phyloP scores from a whole-genome alignment of 2,329 filamentous ascomycete genomes.

The Ophiostoma pallidulum region DNA sequence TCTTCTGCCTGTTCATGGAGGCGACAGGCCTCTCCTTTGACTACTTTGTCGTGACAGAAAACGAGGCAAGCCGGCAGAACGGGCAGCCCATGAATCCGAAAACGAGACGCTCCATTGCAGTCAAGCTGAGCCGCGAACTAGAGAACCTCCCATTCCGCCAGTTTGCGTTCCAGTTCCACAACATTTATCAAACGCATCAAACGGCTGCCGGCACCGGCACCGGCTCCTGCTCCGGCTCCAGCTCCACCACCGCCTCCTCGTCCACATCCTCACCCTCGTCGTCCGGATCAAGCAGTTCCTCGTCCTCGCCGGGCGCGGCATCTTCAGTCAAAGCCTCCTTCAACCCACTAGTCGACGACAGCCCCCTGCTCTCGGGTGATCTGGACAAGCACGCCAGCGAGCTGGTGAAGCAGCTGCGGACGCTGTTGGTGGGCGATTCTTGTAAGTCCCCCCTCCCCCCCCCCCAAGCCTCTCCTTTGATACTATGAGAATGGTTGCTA shows the following conservation, averaged over 20 bases:
- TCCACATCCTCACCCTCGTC: constrained; percentile 4
- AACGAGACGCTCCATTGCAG: constrained; percentile 30
- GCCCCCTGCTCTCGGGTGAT: constrained; percentile 32
- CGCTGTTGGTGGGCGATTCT: constrained; percentile 30
- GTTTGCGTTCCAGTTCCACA: constrained; percentile 51
- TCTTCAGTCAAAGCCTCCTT: constrained; percentile 29
- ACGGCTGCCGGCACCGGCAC: constrained; percentile 37
- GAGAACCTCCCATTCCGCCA: constrained; percentile 52
- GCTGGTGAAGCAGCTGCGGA: constrained; percentile 36
- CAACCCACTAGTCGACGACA: constrained; percentile 43
- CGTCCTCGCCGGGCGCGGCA: background rate
- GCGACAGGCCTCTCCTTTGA: constrained; percentile 44
- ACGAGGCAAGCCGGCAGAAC: constrained; percentile 37
- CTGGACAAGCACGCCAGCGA: constrained; percentile 37
- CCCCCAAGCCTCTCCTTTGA: no score
- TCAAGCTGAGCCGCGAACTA: constrained; percentile 39
- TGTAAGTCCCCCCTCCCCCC: constrained; percentile 30
- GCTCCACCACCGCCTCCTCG: background rate
- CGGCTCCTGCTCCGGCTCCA: no score
- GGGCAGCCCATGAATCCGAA: constrained; percentile 24
- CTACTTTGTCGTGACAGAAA: constrained; percentile 40
- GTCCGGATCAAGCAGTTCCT: background rate
- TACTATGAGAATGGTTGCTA: background rate
- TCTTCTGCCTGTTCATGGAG: constrained; percentile 51
- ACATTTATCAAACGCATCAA: constrained; percentile 48